Base-by-base conservation (phyloP, 352 stramenopile genomes). In the Phytophthora colocasiae region DNA sequence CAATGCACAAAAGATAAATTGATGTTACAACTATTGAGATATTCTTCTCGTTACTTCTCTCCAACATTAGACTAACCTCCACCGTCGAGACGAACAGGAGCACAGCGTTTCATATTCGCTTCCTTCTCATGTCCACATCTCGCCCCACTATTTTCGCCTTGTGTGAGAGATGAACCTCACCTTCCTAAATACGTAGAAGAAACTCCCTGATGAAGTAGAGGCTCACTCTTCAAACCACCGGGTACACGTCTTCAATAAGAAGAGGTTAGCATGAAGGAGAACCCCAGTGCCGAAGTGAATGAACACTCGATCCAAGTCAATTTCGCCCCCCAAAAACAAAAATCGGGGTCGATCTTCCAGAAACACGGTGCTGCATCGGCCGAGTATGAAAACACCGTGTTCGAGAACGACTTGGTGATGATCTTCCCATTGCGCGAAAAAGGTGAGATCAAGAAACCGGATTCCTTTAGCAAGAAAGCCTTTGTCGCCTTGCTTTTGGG, bases 321-420 rank as follows among this genome's bases (percentile, higher is more conserved):
- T 40, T 50, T 80, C 26, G 41, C 48, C 17, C 57, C 31, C 69
- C 32, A 77, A 64, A 41, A 62, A 41, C 38, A 78, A 68, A 78
- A 66, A 50, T 22, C 58, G 14, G 44, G 63, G 26, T 71, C 70
- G n/a, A 75, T 77, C 19, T 71, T 75, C n/a, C 27, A 62, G 45
- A 69, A 68, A 22, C 57, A 40, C 40, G 51, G 41, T 34, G 59
- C 40, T 14, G 65, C 47, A 8, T 71, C 57, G 6, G 58, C 65
- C 24, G 52, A 46, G 24, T 78, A 76, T 31, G 74, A 85, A 46
- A 86, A 87, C 47, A 75, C 70, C 24, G 50, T 90, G 53, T 91
- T 87, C 68, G 81, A 81, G 44, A 73, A 83, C 60, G 84, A 92
- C 47, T 69, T 91, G 41, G 83, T 92, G 47, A 80, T 92, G 78